Percentiles rank a stretch among this genome's conserved stretches.
These are phyloP conservation scores for Stentor coeruleus DNA, from an alignment of 73 alveolate genomes.

Conservation along the genomic window DNA sequence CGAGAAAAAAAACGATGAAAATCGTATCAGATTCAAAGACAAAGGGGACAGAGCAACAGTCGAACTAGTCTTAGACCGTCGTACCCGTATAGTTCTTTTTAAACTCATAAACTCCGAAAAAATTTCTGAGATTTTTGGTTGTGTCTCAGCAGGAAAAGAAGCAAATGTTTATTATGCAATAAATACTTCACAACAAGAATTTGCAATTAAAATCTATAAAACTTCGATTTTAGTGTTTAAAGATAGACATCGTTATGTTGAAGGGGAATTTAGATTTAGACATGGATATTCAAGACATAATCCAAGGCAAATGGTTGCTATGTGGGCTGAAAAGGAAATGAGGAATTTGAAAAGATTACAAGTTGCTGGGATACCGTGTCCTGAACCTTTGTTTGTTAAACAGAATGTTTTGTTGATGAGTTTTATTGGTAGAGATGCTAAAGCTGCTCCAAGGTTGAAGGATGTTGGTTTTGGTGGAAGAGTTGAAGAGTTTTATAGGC, in stretches of 20 bases:
- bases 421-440: constrained; percentile 97
- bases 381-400: constrained; percentile 90
- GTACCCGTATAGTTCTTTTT: constrained; percentile 93
- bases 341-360: constrained; percentile 95
- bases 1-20: constrained; percentile 64
- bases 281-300: constrained; percentile 97
- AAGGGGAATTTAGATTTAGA: constrained; percentile 99
- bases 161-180: constrained; percentile 99
- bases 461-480: constrained; percentile 81
- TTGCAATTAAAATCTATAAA: constrained; percentile 98
- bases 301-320: constrained; percentile 99
- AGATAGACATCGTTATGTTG: constrained; percentile 98
- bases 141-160: constrained; percentile 99
- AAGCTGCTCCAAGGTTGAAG: constrained; percentile 99
- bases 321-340: constrained; percentile 99
- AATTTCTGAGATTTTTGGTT: constrained; percentile 94
- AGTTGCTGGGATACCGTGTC: constrained; percentile 93
- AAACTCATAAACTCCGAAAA: constrained; percentile 89
- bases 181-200: constrained; percentile 68
- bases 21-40: constrained; percentile 81
- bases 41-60: constrained; percentile 98
- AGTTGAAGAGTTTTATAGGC: constrained; percentile 51
- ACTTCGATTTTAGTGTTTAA: constrained; percentile 98
- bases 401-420: constrained; percentile 98
- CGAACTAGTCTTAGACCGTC: constrained; percentile 98